Evolutionary conservation across 2,329 filamentous ascomycete genomes (phyloP), one percentile per base, ranked within the genome.

Genomic region (Elsinoe perseae): DNA sequence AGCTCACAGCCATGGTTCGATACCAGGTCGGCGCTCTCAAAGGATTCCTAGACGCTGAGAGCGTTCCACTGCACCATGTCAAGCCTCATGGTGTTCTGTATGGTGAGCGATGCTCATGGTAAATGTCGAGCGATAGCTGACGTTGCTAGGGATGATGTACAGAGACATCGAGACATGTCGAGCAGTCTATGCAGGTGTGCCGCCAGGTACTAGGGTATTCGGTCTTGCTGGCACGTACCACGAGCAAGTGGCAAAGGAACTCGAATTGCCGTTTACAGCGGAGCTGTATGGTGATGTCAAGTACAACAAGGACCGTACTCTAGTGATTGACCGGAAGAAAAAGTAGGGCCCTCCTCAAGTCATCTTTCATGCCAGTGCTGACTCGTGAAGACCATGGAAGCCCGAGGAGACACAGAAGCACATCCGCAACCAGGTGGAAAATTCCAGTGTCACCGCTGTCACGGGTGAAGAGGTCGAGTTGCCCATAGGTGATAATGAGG

Each of bases 1-100:
- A 84, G 61, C 70, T 81, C 59, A 79, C 78, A 1, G 79, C 80
- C 6, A 77, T 79, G 59, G 74, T 79, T 0, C 68, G 82, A 28
- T 86, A 85, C 66, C 83, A 85, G 64, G 76, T 86, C 30, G 83
- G 83, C 1, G 81, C 82, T 0, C 70, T 85, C 1, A 77, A 80
- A 59, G 82, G 70, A 1, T 81, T 85, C 59, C 70, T 85, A 2
- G 76, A 80, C 30, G 75, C 74, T 0, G 82, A 84, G 61, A 74
- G 72, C 12, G 68, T 84, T 5, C 68, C 72, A 12, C 66, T 86
- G 23, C 74, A 82, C 61, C 83, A 85, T 61, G 77, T 85, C 38
- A 85, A 83, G 64, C 80, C 81, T 2, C 81, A 85, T 56, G 80
- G 81, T 3, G 75, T 79, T 20, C 70, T 84, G 1, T 84, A 82